Evolutionary conservation across 2,329 filamentous ascomycete species (phyloP).

Genomic region (Ascochyta clinopodiicola): DNA sequence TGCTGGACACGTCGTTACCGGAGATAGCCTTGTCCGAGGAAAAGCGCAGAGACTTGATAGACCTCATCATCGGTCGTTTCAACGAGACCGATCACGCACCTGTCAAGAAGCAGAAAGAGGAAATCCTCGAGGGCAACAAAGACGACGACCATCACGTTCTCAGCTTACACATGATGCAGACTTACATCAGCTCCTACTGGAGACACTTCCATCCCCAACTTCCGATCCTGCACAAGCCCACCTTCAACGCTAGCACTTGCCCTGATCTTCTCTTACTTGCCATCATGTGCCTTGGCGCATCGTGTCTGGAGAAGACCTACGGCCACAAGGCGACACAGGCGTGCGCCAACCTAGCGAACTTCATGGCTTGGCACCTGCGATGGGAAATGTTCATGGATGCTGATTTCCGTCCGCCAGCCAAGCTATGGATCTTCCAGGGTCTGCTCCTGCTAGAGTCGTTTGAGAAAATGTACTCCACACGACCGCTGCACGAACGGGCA

Average conservation of each 20-base stretch:
- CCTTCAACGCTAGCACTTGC: conserved; percentile 86
- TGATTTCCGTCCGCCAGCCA: conserved; percentile 89
- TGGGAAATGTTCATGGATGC: conserved; percentile 95
- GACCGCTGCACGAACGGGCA: conserved; percentile 88
- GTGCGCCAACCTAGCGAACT: conserved; percentile 85
- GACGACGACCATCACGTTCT: conserved; percentile 68
- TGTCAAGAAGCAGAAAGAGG: conserved; percentile 75
- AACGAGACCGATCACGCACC: conserved; percentile 79
- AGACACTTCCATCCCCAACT: conserved; percentile 92
- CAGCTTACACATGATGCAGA: conserved; percentile 93
- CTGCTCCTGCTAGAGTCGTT: conserved; percentile 88
- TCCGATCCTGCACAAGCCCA: conserved; percentile 92
- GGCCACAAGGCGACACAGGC: conserved; percentile 74
- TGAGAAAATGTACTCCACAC: conserved; percentile 97
- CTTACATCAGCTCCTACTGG: conserved; percentile 89
- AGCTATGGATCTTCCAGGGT: conserved; percentile 95
- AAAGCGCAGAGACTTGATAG: conserved; percentile 82
- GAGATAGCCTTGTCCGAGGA: conserved; percentile 85
- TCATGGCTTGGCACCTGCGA: conserved; percentile 89
- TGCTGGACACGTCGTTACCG: conserved; percentile 79
- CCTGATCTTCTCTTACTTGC: conserved; percentile 83
- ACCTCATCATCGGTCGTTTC: conserved; percentile 81
- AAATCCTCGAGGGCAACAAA: conserved; percentile 79
- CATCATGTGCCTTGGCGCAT: conserved; percentile 91
- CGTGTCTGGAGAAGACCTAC: conserved; percentile 84